Percentiles rank a stretch among this genome's conserved stretches.
Conservation (phyloP, 2,329 filamentous ascomycete species). For the Fusarium transvaalense region DNA sequence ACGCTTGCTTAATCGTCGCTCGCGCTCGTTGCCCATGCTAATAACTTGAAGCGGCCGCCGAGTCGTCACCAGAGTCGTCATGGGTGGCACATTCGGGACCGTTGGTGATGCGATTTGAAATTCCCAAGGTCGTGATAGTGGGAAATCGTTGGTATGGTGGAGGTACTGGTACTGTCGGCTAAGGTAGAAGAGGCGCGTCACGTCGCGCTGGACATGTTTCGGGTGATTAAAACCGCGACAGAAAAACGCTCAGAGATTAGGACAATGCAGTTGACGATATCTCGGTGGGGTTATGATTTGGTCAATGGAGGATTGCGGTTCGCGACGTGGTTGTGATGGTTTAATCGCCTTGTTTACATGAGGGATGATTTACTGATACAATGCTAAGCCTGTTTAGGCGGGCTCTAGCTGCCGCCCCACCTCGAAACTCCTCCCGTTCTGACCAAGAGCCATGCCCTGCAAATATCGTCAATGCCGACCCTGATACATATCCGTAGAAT, state of each 20-base stretch:
- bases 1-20: constrained; percentile 73
- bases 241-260: neutral
- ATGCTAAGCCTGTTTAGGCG: constrained; percentile 40
- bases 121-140: constrained; percentile 33
- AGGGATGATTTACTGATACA: constrained; percentile 40
- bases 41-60: constrained; percentile 74
- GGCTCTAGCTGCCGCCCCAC: constrained; percentile 33
- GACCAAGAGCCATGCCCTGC: constrained; percentile 4
- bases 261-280: constrained; percentile 32
- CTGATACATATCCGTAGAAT: neutral
- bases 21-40: constrained; percentile 76
- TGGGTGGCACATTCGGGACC: constrained; percentile 64
- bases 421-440: constrained; percentile 15
- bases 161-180: constrained; percentile 33
- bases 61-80: constrained; percentile 76
- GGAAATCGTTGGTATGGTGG: constrained; percentile 29
- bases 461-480: constrained; percentile 31
- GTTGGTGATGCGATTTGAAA: constrained; percentile 41
- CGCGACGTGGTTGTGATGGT: constrained; percentile 46
- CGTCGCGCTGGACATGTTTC: constrained; percentile 28
- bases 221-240: neutral
- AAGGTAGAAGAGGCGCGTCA: constrained; percentile 35
- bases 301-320: constrained; percentile 41
- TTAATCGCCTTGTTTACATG: constrained; percentile 50
- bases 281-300: constrained; percentile 24